phyloP scores from a whole-genome alignment of 306 rosid genomes.

The Dryas octopetala region DNA sequence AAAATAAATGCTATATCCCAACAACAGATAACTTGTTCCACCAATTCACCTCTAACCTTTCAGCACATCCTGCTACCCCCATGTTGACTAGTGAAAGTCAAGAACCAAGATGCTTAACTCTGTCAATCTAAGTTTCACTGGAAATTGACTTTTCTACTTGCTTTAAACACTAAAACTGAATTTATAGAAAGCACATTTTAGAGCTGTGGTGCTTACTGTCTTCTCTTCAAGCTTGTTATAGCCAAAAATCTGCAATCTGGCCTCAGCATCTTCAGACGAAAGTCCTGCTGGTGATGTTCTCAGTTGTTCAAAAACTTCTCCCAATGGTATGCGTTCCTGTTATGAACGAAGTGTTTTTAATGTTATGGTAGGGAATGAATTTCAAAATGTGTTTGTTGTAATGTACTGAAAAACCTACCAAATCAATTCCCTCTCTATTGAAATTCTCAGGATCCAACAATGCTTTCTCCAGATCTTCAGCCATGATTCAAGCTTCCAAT shows the following conservation, averaged over 20 bases:
- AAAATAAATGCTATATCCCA: not conserved
- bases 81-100: not conserved
- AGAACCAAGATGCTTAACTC: not conserved
- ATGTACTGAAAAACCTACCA: constrained; percentile 43
- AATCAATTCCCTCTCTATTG: constrained; percentile 70
- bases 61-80: not conserved
- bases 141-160: not conserved
- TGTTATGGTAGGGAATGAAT: constrained; percentile 21
- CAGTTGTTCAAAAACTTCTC: constrained; percentile 71
- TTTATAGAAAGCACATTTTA: not conserved
- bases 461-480: constrained; percentile 70
- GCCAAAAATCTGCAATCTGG: constrained; percentile 64
- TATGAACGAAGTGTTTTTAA: not conserved
- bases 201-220: constrained; percentile 42
- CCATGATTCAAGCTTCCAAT: constrained; percentile 44
- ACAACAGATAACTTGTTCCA: not conserved
- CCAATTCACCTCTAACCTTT: not conserved
- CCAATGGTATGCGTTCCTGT: constrained; percentile 76
- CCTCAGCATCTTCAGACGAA: constrained; percentile 75
- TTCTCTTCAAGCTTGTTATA: constrained; percentile 78
- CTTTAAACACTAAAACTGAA: not conserved
- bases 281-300: constrained; percentile 70
- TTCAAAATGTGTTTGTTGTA: constrained; percentile 18
- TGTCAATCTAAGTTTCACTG: not conserved
- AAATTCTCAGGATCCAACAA: constrained; percentile 74